Percentiles rank a stretch among this genome's conserved stretches.
Evolutionary conservation across 768 basidiomycete species (phyloP).

Genomic region (Epithele typhae): DNA sequence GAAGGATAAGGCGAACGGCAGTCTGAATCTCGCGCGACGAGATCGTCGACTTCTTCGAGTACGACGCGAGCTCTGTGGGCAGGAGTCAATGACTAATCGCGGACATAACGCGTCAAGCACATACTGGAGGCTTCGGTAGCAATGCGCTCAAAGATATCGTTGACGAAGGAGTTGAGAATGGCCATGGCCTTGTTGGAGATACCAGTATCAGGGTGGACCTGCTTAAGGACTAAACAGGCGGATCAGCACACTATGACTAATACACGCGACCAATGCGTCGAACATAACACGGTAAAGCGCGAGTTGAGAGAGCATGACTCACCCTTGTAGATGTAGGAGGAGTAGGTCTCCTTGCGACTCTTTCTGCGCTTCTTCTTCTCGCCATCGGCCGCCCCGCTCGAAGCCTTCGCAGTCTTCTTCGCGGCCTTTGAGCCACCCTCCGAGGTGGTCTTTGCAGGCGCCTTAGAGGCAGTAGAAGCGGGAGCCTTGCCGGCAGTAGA

Average conservation of each 20-base stretch:
- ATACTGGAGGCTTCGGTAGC: conserved; percentile 84
- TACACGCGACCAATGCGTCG: not conserved
- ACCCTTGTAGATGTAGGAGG: conserved; percentile 96
- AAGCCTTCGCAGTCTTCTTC: conserved; percentile 49
- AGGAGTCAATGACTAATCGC: not conserved
- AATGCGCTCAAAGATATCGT: conserved; percentile 92
- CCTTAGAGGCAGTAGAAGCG: conserved; percentile 62
- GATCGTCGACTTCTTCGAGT: conserved; percentile 99
- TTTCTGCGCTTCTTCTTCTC: conserved; percentile 87
- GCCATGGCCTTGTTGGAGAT: conserved; percentile 98
- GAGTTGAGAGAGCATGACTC: conserved; percentile 15
- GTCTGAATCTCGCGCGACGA: conserved; percentile 99
- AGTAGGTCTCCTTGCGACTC: conserved; percentile 87
- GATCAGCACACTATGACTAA: not conserved
- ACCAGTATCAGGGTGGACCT: conserved; percentile 98
- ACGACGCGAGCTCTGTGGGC: conserved; percentile 80
- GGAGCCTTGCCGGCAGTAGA: conserved; percentile 85
- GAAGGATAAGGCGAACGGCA: conserved; percentile 89
- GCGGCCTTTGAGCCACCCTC: conserved; percentile 45
- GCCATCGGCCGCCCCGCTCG: conserved; percentile 42
- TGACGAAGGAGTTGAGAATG: conserved; percentile 89
- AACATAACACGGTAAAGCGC: not conserved
- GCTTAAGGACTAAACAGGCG: conserved; percentile 70
- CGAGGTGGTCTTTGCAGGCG: conserved; percentile 49
- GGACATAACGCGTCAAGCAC: conserved; percentile 22